A percentile compares a stretch with the other conserved stretches of the same genome.
phyloP scores from a whole-genome alignment of 805 yeast species.

The Starmerella ratchasimensis region DNA sequence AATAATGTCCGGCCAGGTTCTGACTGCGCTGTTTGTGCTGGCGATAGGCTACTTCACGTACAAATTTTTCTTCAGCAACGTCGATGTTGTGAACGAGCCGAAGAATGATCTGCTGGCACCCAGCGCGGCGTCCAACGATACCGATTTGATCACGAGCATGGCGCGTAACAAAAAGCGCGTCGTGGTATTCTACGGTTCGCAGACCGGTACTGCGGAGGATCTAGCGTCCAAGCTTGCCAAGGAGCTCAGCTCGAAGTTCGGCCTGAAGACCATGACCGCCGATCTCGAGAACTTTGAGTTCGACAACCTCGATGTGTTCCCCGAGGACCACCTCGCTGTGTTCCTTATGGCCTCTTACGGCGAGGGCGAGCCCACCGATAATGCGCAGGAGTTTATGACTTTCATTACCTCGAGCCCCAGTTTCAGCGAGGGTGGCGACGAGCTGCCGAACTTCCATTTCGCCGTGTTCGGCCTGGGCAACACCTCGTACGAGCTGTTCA shows the following conservation, averaged over 20 bases:
- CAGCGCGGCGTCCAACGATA: constrained; percentile 3
- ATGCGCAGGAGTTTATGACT: constrained; percentile 68
- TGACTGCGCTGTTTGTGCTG: constrained; percentile 14
- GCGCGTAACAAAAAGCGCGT: constrained; percentile 55
- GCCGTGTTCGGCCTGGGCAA: constrained; percentile 88
- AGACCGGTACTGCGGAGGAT: constrained; percentile 98
- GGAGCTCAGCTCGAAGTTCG: constrained; percentile 71
- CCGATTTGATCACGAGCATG: constrained; percentile 28
- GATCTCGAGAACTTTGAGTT: constrained; percentile 83
- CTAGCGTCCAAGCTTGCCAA: constrained; percentile 82
- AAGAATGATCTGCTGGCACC: constrained; percentile 1
- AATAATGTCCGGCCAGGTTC: no score
- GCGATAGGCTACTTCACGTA: constrained; percentile 15
- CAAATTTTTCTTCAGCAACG: constrained; percentile 12
- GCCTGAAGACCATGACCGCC: constrained; percentile 68
- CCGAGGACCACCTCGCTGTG: constrained; percentile 45
- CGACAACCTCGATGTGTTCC: constrained; percentile 56
- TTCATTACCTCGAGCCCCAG: constrained; percentile 43
- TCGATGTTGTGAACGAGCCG: constrained; percentile 10
- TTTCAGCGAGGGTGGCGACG: constrained; percentile 28
- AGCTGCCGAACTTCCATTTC: constrained; percentile 44
- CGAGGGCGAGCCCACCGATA: constrained; percentile 97
- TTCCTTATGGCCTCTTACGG: constrained; percentile 89
- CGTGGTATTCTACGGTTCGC: constrained; percentile 80
- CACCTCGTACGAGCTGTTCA: constrained; percentile 83